Conservation (phyloP, 2,329 filamentous ascomycete species). For the Myrmaecium sp. region DNA sequence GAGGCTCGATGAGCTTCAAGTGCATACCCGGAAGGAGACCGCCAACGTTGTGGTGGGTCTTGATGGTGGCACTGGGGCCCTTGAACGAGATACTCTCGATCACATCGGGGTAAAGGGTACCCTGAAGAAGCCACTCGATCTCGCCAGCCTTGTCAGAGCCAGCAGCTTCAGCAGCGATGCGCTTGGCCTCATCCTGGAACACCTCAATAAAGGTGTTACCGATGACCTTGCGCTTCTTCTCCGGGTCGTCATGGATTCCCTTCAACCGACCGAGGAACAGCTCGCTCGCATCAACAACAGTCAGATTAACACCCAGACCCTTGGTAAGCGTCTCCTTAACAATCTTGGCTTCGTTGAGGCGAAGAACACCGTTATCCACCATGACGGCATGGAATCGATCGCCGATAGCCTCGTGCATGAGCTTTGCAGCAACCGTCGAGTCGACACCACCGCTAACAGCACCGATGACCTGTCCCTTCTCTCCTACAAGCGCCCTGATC, state of each 20-base stretch:
- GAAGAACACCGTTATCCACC: conserved; percentile 73
- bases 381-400: conserved; percentile 73
- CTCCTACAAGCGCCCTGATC: conserved; percentile 68
- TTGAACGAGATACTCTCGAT: conserved; percentile 59
- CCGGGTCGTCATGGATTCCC: conserved; percentile 58
- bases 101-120: conserved; percentile 63
- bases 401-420: conserved; percentile 77
- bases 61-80: conserved; percentile 54
- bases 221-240: conserved; percentile 84
- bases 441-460: conserved; percentile 76
- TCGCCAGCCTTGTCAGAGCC: conserved; percentile 51
- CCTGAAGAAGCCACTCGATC: conserved; percentile 77
- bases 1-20: conserved; percentile 60
- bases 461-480: conserved; percentile 65
- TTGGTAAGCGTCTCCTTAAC: conserved; percentile 66
- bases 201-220: conserved; percentile 66
- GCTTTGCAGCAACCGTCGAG: conserved; percentile 67
- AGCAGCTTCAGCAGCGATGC: conserved; percentile 55
- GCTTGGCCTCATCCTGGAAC: conserved; percentile 63
- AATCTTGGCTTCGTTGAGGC: conserved; percentile 65
- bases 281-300: conserved; percentile 63
- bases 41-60: conserved; percentile 59
- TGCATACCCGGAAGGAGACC: conserved; percentile 46
- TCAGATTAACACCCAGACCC: conserved; percentile 79
- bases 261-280: conserved; percentile 60